phyloP scores from a whole-genome alignment of 2,329 filamentous ascomycete genomes.

The Beauveria varroae region DNA sequence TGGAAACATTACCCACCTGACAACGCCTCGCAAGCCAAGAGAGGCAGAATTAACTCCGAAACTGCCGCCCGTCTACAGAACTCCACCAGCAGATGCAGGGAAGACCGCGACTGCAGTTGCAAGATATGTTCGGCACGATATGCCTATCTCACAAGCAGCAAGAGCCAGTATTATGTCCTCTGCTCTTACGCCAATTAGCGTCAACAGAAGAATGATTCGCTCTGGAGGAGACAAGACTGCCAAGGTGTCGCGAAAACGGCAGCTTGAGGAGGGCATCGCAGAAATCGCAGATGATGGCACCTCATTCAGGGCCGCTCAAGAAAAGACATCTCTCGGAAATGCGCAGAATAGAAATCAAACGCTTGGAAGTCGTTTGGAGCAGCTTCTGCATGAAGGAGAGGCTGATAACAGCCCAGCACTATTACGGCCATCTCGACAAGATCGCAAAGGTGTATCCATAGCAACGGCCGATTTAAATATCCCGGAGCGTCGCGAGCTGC shows the following conservation, averaged over 20 bases:
- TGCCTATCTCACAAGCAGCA: slow-evolving; percentile 14
- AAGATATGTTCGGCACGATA: slow-evolving; percentile 17
- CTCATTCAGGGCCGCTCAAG: slow-evolving; percentile 15
- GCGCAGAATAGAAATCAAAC: slow-evolving; percentile 1
- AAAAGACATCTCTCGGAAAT: slow-evolving; percentile 7
- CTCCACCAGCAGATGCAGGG: not conserved
- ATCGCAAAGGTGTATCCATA: slow-evolving; percentile 14
- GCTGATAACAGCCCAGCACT: slow-evolving; percentile 18
- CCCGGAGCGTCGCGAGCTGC: slow-evolving; percentile 34
- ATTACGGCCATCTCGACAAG: slow-evolving; percentile 19
- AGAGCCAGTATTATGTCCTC: slow-evolving; percentile 18
- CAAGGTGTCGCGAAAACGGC: slow-evolving; percentile 15
- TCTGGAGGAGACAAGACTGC: slow-evolving; percentile 17
- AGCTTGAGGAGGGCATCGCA: slow-evolving; percentile 30
- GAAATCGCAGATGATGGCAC: slow-evolving; percentile 43
- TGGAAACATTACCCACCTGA: slow-evolving; percentile 26
- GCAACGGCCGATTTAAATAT: slow-evolving; percentile 22
- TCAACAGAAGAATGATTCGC: slow-evolving; percentile 23
- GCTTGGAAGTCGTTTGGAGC: slow-evolving; percentile 24
- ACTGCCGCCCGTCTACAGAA: slow-evolving; percentile 5
- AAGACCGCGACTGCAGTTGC: slow-evolving; percentile 12
- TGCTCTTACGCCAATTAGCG: slow-evolving; percentile 30
- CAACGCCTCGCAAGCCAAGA: slow-evolving; percentile 30
- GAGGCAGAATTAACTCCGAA: slow-evolving; percentile 15
- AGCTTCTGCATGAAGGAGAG: slow-evolving; percentile 26